phyloP scores from a whole-genome alignment of 305 asterid genomes.

The Fraxinus baroniana region DNA sequence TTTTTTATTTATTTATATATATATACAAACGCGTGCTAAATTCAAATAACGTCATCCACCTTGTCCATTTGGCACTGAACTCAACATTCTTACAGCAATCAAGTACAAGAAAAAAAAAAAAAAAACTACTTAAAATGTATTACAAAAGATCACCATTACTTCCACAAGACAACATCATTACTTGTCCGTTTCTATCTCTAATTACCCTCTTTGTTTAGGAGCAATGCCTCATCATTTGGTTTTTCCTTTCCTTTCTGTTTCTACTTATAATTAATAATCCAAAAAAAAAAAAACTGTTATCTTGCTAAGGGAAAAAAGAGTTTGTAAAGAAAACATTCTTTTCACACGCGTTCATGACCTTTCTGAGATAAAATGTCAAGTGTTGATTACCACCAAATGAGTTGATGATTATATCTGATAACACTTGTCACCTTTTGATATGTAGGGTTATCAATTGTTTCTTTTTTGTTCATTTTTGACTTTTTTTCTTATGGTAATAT shows the following conservation, averaged over 20 bases:
- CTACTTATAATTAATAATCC: not conserved
- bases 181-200: conserved; percentile 37
- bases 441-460: conserved; percentile 19
- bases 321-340: not conserved
- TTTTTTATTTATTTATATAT: not conserved
- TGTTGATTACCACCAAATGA: conserved; percentile 45
- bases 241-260: conserved; percentile 15
- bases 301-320: not conserved
- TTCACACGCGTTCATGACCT: conserved; percentile 43
- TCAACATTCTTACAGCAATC: not conserved
- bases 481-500: not conserved
- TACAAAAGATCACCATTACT: no score
- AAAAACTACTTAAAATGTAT: not conserved
- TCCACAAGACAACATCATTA: conserved; percentile 53
- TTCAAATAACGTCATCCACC: conserved; percentile 30
- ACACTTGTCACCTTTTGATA: conserved; percentile 46
- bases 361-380: conserved; percentile 38
- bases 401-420: conserved; percentile 55
- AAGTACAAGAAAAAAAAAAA: not conserved
- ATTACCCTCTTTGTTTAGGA: conserved; percentile 25
- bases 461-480: conserved; percentile 11
- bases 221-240: conserved; percentile 29
- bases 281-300: not conserved
- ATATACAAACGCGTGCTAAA: conserved; percentile 46
- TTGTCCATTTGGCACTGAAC: conserved; percentile 1